Percentiles rank a stretch among this genome's conserved stretches.
Evolutionary conservation across 768 basidiomycete species (phyloP).

Genomic region (Rickenella mellea): DNA sequence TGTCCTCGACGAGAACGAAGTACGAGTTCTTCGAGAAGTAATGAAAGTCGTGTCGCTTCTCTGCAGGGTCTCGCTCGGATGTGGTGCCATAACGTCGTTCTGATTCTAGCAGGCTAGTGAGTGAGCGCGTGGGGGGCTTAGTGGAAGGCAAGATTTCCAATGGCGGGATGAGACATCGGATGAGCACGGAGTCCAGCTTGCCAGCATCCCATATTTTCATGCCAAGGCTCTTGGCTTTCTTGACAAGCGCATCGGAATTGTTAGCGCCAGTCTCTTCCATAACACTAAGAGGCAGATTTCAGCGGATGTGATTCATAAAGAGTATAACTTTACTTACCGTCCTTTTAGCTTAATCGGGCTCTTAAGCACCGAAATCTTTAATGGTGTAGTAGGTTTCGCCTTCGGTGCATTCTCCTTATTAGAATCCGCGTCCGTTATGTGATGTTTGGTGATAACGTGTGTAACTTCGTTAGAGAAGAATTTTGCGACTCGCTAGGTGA

Average conservation of each 20-base stretch:
- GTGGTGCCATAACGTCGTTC: slow-evolving; percentile 79
- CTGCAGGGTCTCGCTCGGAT: slow-evolving; percentile 85
- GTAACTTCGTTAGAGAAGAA: slow-evolving; percentile 86
- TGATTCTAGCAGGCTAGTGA: slow-evolving; percentile 60
- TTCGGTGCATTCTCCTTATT: slow-evolving; percentile 35
- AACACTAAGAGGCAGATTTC: slow-evolving; percentile 11
- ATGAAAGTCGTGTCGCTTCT: slow-evolving; percentile 76
- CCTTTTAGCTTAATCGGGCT: slow-evolving; percentile 59
- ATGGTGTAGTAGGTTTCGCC: slow-evolving; percentile 15
- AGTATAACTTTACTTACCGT: slow-evolving; percentile 33
- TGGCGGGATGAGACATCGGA: slow-evolving; percentile 45
- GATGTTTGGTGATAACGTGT: slow-evolving; percentile 72
- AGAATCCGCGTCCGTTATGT: slow-evolving; percentile 20
- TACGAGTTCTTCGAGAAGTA: slow-evolving; percentile 73
- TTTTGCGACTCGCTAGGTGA: slow-evolving; percentile 62
- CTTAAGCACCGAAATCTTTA: slow-evolving; percentile 27
- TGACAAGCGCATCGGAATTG: slow-evolving; percentile 37
- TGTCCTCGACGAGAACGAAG: slow-evolving; percentile 90
- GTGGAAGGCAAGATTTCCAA: slow-evolving; percentile 18
- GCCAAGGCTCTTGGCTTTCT: slow-evolving; percentile 57
- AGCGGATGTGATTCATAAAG: background rate
- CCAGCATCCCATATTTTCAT: slow-evolving; percentile 82
- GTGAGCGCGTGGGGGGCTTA: slow-evolving; percentile 29
- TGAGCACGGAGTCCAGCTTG: slow-evolving; percentile 65
- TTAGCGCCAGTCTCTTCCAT: slow-evolving; percentile 19